Evolutionary conservation across 2,329 filamentous ascomycete species (phyloP), one percentile per base, ranked within the genome.

Genomic region (Talaromyces pinophilus): DNA sequence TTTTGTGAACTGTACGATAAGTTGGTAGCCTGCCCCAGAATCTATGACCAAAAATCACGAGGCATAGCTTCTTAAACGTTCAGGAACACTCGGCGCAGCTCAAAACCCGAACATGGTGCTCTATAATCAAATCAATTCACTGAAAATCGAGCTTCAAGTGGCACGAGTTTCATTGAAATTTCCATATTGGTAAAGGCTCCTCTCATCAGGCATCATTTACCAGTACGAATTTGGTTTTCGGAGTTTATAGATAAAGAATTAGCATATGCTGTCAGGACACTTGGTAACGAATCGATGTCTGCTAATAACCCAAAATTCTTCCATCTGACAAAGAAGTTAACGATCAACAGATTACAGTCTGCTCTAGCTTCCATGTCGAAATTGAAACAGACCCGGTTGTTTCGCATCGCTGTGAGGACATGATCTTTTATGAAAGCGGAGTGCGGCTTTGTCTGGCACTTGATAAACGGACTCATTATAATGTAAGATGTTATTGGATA

Each of bases 321-420:
- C 15, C 13, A 35, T 17, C 30, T 13, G 17, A 62, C 46, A 62
- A 62, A 62, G 60, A 62, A 40, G 17, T 44, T 19, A 25, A 52
- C 5, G 30, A 52, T 62, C 44, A n/a, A 62, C 60, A 17, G 7
- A n/a, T 30, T 6, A 33, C 3, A 48, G 25, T 19, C 15, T 59
- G 15, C 22, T 59, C 25, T 60, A 33, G 13, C 22, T 46, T 44
- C 4, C 15, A 46, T 13, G 8, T 22, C 5, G 19, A 25, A 50
- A 50, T 22, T 48, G 19, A 22, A 11, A 19, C 44, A 19, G 44
- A 48, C 44, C n/a, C 17, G 2, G 5, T n/a, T 42, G 5, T 42
- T 48, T 48, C 19, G 11, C 22, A 28, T 50, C 11, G 22, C 46
- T 25, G 6, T 15, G 19, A 28, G 10, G 22, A 3, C 11, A 15